These are phyloP conservation scores for Suillus luteus DNA, from an alignment of 768 basidiomycete genomes.

Conservation along the genomic window DNA sequence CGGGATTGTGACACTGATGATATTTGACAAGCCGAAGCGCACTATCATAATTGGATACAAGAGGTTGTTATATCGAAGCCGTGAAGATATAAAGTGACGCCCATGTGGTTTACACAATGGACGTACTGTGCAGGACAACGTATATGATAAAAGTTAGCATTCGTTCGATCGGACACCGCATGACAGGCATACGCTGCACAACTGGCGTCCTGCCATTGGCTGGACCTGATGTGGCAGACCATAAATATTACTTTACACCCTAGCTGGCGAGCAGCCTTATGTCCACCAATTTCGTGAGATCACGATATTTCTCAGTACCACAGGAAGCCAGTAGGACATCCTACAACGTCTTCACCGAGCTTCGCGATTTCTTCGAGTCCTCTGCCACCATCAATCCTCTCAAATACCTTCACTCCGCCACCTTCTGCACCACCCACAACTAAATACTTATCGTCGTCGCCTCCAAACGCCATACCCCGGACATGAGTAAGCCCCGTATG, in stretches of 20 bases:
- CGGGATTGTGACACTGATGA: too few species aligned
- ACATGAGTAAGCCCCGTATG: constrained; percentile 70
- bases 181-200: too few species aligned
- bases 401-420: constrained; percentile 71
- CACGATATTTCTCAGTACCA: constrained; percentile 33
- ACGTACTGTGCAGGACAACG: neutral
- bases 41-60: too few species aligned
- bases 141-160: neutral
- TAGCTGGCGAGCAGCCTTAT: neutral
- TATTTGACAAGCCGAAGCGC: too few species aligned
- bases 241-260: too few species aligned
- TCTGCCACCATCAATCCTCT: constrained; percentile 61
- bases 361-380: constrained; percentile 54
- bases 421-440: constrained; percentile 64
- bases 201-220: too few species aligned
- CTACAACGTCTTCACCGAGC: constrained; percentile 37
- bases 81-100: too few species aligned
- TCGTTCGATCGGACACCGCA: too few species aligned
- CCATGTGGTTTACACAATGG: too few species aligned
- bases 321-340: constrained; percentile 39
- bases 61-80: too few species aligned
- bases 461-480: constrained; percentile 69
- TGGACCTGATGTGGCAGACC: too few species aligned
- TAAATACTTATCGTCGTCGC: constrained; percentile 59
- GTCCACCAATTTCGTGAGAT: neutral